phyloP scores from a whole-genome alignment of 306 rosid genomes.

The Albizia julibrissin region DNA sequence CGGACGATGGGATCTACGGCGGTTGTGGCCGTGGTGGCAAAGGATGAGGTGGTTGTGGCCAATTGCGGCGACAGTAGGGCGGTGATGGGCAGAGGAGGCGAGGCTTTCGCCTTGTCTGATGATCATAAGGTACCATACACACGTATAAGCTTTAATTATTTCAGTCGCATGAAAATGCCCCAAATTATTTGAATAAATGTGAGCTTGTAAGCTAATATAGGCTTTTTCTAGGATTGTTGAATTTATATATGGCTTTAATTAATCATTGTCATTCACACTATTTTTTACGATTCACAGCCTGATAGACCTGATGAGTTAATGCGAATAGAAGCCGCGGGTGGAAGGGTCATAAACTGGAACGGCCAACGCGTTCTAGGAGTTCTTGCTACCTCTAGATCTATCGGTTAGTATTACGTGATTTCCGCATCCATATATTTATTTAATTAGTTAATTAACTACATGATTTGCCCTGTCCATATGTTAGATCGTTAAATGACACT shows the following conservation, averaged over 20 bases:
- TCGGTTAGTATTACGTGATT: slow-evolving; percentile 50
- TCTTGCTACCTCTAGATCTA: slow-evolving; percentile 90
- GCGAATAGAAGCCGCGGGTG: slow-evolving; percentile 96
- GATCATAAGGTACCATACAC: slow-evolving; percentile 72
- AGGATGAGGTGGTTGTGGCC: slow-evolving; percentile 59
- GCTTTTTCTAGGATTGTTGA: neutral
- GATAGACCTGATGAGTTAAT: slow-evolving; percentile 75
- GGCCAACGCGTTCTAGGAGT: slow-evolving; percentile 93
- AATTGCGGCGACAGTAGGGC: slow-evolving; percentile 91
- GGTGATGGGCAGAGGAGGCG: slow-evolving; percentile 71
- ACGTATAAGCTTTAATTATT: neutral
- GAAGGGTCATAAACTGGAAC: slow-evolving; percentile 87
- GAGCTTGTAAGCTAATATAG: too few relatives aligned
- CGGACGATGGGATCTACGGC: slow-evolving; percentile 77
- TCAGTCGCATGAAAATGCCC: neutral
- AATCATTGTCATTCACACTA: neutral
- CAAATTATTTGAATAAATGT: neutral
- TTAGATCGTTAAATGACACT: neutral
- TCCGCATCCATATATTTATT: neutral
- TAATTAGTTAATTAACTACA: neutral
- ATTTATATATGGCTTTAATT: neutral
- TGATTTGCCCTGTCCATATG: neutral
- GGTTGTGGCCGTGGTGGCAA: slow-evolving; percentile 56
- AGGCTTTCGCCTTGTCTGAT: slow-evolving; percentile 56
- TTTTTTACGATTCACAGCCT: slow-evolving; percentile 52